Conservation (phyloP, 257 asterid species). For the Fraxinus quadrangulata region DNA sequence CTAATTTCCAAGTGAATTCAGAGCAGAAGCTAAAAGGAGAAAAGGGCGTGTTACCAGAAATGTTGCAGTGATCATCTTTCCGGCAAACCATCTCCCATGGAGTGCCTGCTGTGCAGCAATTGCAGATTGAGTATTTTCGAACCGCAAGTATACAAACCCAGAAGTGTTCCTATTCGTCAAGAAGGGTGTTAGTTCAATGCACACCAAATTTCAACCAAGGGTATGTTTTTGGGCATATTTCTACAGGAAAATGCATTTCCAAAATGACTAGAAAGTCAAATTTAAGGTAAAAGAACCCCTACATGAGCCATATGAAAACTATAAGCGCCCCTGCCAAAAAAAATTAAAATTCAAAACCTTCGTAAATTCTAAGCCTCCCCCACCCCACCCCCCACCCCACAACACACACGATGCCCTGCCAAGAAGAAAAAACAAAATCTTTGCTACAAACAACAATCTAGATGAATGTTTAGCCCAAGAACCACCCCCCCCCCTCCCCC, state of each 20-base stretch:
- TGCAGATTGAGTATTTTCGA: slow-evolving; percentile 55
- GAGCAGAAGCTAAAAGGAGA: not conserved
- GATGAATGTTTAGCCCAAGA: no score
- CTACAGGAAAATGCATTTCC: not conserved
- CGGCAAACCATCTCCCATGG: slow-evolving; percentile 85
- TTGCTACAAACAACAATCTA: not conserved
- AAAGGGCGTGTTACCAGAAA: slow-evolving; percentile 47
- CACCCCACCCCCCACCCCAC: not conserved
- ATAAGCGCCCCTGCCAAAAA: no score
- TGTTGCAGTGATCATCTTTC: slow-evolving; percentile 76
- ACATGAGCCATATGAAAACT: no score
- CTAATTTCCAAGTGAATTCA: not conserved
- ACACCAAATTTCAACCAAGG: not conserved
- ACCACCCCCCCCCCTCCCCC: no score
- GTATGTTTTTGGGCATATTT: not conserved
- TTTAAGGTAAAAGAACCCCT: not conserved
- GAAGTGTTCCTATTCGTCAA: slow-evolving; percentile 50
- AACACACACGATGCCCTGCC: not conserved
- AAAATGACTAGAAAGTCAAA: not conserved
- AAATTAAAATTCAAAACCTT: no score
- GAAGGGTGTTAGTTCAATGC: slow-evolving; percentile 10
- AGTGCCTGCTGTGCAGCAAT: slow-evolving; percentile 65
- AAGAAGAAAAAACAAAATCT: not conserved
- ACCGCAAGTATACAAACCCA: slow-evolving; percentile 70
- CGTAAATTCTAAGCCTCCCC: no score